Base-by-base conservation (phyloP, 2,329 filamentous ascomycete species). In the Coniochaeta prunicola region DNA sequence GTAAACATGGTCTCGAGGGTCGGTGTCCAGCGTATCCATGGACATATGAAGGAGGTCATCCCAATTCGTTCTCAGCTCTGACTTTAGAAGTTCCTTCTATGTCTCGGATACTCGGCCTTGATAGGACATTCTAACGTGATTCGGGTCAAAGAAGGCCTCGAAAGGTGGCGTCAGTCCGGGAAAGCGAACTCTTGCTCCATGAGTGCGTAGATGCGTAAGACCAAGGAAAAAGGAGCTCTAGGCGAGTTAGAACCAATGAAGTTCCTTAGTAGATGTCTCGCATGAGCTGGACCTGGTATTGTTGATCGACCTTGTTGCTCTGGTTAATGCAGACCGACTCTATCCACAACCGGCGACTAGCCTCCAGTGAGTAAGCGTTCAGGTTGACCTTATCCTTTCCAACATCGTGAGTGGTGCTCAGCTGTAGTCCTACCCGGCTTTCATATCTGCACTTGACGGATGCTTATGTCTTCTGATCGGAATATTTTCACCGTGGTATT, bases 281-380 rank as follows among this genome's bases (percentile, higher is more conserved):
- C 61, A 63, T 63, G 21, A 59, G 33, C 9, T 30, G 48, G 1
- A 63, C 53, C 58, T 60, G 59, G 17, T 45, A 31, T 0, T 17
- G 12, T 9, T 38, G 42, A 34, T 59, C 59, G 26, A 26, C 31
- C 2, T 54, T 17, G 31, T 60, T 26, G 21, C 19, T 31, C 30
- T 60, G 59, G 38, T 60, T 55, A 15, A 60, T 58, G 26, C 59
- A 60, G 0, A 60, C 40, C 0, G 57, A 45, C 7, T 60, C 59
- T 30, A 54, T 28, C 40, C 57, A 60, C n/a, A 60, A 9, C 36
- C 9, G 36, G 19, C 36, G 9, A 38, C 36, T n/a, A 17, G 17
- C 36, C 15, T 4, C 36, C 19, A 17, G 15, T 38, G 45, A 53
- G 13, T 21, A 4, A 38, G 5, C 6, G 36, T 38, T 38, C 36